These are phyloP conservation scores for Herpetospermum pedunculosum DNA, from an alignment of 306 rosid genomes.

Conservation along the genomic window DNA sequence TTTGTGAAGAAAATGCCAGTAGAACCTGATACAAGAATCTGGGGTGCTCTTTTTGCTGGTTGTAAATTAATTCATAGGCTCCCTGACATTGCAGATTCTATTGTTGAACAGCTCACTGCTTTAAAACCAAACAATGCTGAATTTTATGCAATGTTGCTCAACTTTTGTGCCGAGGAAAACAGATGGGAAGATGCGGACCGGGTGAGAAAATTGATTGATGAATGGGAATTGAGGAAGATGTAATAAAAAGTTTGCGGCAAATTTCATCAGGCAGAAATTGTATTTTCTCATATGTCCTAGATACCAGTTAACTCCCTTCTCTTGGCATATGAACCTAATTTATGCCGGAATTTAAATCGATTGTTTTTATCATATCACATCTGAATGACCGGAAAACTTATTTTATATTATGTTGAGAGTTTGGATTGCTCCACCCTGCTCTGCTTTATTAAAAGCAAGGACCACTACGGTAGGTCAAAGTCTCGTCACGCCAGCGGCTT, in stretches of 20 bases:
- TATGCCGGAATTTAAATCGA: neutral
- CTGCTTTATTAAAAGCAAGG: neutral
- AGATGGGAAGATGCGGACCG: slow-evolving; percentile 10
- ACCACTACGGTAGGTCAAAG: neutral
- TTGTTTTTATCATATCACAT: neutral
- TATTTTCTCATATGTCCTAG: neutral
- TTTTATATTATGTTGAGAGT: too few species aligned
- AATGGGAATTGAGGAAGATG: neutral
- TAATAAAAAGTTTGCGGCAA: neutral
- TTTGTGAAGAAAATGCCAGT: slow-evolving; percentile 11
- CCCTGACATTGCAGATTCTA: slow-evolving; percentile 11
- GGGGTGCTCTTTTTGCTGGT: slow-evolving; percentile 8
- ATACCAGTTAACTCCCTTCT: neutral
- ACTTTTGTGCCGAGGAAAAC: neutral
- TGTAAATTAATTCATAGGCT: slow-evolving; percentile 4
- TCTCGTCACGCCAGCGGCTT: neutral
- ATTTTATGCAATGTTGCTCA: neutral
- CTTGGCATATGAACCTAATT: neutral
- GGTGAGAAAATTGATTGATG: slow-evolving; percentile 8
- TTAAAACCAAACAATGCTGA: neutral
- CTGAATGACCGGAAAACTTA: neutral
- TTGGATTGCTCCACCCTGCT: neutral
- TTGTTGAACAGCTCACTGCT: slow-evolving; percentile 6
- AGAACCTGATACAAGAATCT: slow-evolving; percentile 12
- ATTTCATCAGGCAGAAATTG: neutral